These are phyloP conservation scores for Fusarium verticillioides DNA, from an alignment of 2,329 filamentous ascomycete species.

Conservation along the genomic window DNA sequence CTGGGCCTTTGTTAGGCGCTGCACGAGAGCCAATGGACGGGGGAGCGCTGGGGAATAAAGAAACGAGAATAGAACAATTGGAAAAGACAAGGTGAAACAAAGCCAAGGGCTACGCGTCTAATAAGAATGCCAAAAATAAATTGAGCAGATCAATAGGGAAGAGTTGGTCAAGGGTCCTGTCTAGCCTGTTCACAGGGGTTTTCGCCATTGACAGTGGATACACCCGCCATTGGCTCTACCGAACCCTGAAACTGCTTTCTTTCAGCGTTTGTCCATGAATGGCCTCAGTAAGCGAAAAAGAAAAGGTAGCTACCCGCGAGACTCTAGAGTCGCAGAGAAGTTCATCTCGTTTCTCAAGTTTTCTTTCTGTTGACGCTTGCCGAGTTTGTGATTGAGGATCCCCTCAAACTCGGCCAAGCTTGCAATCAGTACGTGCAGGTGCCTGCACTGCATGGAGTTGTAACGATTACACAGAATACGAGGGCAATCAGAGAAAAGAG, in stretches of 20 bases:
- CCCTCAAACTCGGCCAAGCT: background rate
- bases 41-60: background rate
- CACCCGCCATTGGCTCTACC: background rate
- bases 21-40: constrained; percentile 13
- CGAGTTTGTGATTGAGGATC: background rate
- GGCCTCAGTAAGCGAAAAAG: background rate
- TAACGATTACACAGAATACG: too few species aligned
- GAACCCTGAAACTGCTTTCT: background rate
- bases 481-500: background rate
- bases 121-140: background rate
- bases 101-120: background rate
- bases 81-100: background rate
- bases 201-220: background rate
- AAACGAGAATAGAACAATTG: constrained; percentile 25
- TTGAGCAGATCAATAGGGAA: background rate
- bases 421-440: background rate
- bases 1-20: constrained; percentile 25
- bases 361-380: accelerated
- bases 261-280: background rate
- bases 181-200: too few species aligned
- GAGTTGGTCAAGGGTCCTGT: background rate
- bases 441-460: background rate
- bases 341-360: accelerated
- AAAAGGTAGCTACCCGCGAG: background rate
- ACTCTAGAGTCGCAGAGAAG: too few species aligned